Conservation (phyloP, 768 basidiomycete species). For the Porphyrellus cyaneotinctus region DNA sequence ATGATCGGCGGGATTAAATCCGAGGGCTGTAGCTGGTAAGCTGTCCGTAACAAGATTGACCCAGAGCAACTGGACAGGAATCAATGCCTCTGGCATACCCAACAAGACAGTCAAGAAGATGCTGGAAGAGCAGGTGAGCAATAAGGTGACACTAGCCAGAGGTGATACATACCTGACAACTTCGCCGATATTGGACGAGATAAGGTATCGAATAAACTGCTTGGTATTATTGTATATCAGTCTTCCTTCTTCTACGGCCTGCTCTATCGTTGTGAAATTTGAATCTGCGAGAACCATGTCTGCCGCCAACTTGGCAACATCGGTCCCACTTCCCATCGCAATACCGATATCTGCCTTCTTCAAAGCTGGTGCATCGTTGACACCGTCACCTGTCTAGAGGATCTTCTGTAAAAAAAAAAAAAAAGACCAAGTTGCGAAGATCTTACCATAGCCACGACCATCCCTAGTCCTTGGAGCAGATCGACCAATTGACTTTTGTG, state of each 20-base stretch:
- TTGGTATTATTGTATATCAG: conserved; percentile 99
- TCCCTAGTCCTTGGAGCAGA: conserved; percentile 81
- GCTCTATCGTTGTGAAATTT: conserved; percentile 96
- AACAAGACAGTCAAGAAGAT: conserved; percentile 97
- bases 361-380: conserved; percentile 95
- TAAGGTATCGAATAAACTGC: conserved; percentile 99
- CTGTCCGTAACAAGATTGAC: conserved; percentile 98
- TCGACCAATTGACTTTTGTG: conserved; percentile 97
- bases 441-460: conserved; percentile 92
- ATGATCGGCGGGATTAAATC: conserved; percentile 96
- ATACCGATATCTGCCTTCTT: conserved; percentile 98
- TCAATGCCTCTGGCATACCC: conserved; percentile 99
- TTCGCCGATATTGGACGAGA: conserved; percentile 96
- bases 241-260: conserved; percentile 95
- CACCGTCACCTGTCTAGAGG: conserved; percentile 86
- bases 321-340: conserved; percentile 98
- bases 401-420: conserved; percentile 11
- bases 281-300: conserved; percentile 98
- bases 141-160: background rate
- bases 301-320: conserved; percentile 95
- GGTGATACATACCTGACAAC: conserved; percentile 64
- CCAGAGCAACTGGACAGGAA: conserved; percentile 97
- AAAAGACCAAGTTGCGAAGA: conserved; percentile 2
- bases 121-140: conserved; percentile 33
- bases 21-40: conserved; percentile 93